Evolutionary conservation across 106 monocot genomes (phyloP), one percentile per base, ranked within the genome.

Genomic region (Allium cepa): DNA sequence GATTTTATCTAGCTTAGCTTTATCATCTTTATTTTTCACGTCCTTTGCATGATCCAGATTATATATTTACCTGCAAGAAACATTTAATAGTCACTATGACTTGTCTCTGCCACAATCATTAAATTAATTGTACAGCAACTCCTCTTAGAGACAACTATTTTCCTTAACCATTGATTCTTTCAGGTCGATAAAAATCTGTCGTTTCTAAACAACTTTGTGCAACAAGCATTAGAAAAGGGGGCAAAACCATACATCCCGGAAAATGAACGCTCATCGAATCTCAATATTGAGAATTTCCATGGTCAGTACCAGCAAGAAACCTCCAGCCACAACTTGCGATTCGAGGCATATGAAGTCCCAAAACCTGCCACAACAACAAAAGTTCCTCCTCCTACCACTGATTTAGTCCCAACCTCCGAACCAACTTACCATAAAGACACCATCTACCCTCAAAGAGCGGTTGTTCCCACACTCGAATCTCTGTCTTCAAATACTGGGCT

Each of bases 321-420:
- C 58, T 76, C 88, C 28, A 68, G 67, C 57, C 93, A 93, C 45
- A 49, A 78, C 16, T 85, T 99, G 6, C 75, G 83, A 50, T 99
- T 99, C 46, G 93, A 99, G 75, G 99, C 99, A 14, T 99, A 99
- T 59, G 93, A 99, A 66, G 83, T 93, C 66, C 87, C 97, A 11
- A 97, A 89, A 62, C 87, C 87, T 9, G 59, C 80, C 22, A 57
- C 72, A 48, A 63, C 74, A 15, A 3, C 70, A 52, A 76, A 62
- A 14, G 49, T 57, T 53, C 56, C 79, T 47, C 65, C 81, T 48
- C 71, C 73, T 57, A 61, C 68, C 46, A 70, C 77, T 15, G 87
- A 87, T 28, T 66, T 85, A 36, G 81, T 89, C 66, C 83, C 79
- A 26, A 68, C 90, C 59, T 47, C 82, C 9, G 76, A 79, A 50